Conservation (phyloP, 1,284 basidiomycete species). For the Earliella scabrosa region DNA sequence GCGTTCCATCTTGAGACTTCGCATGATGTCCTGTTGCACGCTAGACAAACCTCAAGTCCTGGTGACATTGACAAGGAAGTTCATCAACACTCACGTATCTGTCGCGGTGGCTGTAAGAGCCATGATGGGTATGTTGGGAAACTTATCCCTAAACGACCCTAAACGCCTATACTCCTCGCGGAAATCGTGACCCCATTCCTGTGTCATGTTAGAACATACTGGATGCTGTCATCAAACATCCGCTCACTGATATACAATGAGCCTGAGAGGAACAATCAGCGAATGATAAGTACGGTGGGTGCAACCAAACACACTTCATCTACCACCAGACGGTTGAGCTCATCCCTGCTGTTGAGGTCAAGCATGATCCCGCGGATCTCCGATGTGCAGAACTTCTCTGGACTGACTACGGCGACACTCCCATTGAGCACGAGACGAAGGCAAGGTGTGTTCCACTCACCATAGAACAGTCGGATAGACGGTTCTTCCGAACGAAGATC, state of each 20-base stretch:
- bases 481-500: constrained; percentile 70
- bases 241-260: constrained; percentile 81
- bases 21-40: constrained; percentile 75
- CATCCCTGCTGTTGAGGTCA: constrained; percentile 53
- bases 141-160: constrained; percentile 70
- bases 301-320: constrained; percentile 64
- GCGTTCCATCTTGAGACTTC: constrained; percentile 61
- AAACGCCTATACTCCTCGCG: constrained; percentile 75
- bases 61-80: background rate
- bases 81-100: constrained; percentile 44
- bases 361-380: constrained; percentile 60
- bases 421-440: background rate
- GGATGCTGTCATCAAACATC: background rate
- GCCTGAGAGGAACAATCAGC: constrained; percentile 48
- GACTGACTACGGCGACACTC: constrained; percentile 58
- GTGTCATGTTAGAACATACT: background rate
- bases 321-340: constrained; percentile 74
- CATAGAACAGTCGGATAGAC: constrained; percentile 70
- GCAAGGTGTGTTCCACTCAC: constrained; percentile 43
- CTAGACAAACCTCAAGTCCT: constrained; percentile 3
- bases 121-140: constrained; percentile 80
- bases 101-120: constrained; percentile 84
- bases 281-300: background rate
- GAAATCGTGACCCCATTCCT: constrained; percentile 90
- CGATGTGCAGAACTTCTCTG: constrained; percentile 68